Percentiles rank a stretch among this genome's conserved stretches.
phyloP scores from a whole-genome alignment of 225 moss, liverwort and hornwort genomes.

The Pseudoscleropodium purum region DNA sequence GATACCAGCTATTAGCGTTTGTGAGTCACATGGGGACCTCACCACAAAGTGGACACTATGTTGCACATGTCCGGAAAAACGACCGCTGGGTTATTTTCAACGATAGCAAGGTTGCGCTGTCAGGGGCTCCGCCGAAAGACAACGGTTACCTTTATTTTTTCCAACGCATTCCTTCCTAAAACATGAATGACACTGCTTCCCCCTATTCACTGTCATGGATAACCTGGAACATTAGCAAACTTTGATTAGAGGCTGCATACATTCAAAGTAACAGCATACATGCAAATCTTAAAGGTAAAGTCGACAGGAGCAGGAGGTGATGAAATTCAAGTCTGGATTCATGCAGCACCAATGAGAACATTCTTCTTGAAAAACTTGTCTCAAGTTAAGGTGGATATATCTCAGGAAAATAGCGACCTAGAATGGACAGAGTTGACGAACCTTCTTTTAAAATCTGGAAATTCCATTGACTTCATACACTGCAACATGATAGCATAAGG shows the following conservation, averaged over 20 bases:
- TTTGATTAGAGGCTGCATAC: not conserved
- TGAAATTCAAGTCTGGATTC: not conserved
- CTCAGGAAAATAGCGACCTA: not conserved
- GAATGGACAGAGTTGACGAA: not conserved
- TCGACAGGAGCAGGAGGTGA: not conserved
- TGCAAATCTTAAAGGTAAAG: not conserved
- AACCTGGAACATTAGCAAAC: not conserved
- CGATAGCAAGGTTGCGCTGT: conserved; percentile 69
- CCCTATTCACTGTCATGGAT: not conserved
- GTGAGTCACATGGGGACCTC: conserved; percentile 81
- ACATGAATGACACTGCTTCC: not conserved
- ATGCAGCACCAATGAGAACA: not conserved
- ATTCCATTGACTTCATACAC: not conserved
- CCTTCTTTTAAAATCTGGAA: not conserved
- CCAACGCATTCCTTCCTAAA: conserved; percentile 37
- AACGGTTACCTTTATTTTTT: conserved; percentile 87
- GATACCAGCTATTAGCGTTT: conserved; percentile 70
- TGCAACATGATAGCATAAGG: not conserved
- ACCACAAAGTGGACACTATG: conserved; percentile 70
- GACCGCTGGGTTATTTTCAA: conserved; percentile 70
- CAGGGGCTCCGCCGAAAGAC: conserved; percentile 66
- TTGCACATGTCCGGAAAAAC: conserved; percentile 61
- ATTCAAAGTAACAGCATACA: not conserved
- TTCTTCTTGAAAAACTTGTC: not conserved
- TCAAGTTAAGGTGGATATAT: not conserved